Evolutionary conservation across 2,329 filamentous ascomycete genomes (phyloP).

Genomic region (Xylariaceae sp.): DNA sequence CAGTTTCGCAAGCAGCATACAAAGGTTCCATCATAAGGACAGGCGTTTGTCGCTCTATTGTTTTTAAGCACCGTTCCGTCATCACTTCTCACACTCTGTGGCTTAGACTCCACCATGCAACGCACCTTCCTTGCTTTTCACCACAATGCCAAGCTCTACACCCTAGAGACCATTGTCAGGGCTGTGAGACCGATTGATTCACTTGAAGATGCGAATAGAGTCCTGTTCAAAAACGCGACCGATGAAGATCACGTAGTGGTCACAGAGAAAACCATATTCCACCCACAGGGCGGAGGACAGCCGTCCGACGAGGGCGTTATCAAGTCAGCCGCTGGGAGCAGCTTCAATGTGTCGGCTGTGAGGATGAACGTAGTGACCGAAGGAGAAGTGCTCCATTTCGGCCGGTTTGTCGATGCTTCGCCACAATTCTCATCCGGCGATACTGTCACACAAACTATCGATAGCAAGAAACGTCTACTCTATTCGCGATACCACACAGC

Average conservation of each 20-base stretch:
- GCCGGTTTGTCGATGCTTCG: slow-evolving; percentile 42
- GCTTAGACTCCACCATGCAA: slow-evolving; percentile 22
- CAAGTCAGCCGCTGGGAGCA: slow-evolving; percentile 24
- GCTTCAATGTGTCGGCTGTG: slow-evolving; percentile 53
- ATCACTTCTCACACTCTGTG: neutral
- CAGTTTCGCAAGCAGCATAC: too few species aligned
- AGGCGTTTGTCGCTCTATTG: neutral
- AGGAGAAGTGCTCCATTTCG: slow-evolving; percentile 62
- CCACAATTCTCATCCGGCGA: slow-evolving; percentile 39
- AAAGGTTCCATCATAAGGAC: neutral
- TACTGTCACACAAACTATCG: slow-evolving; percentile 53
- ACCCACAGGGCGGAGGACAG: slow-evolving; percentile 71
- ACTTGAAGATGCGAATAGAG: slow-evolving; percentile 48
- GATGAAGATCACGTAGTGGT: slow-evolving; percentile 54
- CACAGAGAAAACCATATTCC: slow-evolving; percentile 66
- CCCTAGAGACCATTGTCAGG: slow-evolving; percentile 29
- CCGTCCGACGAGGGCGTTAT: slow-evolving; percentile 65
- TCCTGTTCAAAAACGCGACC: slow-evolving; percentile 55
- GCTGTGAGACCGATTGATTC: slow-evolving; percentile 46
- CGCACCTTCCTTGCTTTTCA: slow-evolving; percentile 41
- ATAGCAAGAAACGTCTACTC: slow-evolving; percentile 55
- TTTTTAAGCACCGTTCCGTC: neutral
- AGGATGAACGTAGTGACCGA: slow-evolving; percentile 49
- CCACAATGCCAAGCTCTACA: slow-evolving; percentile 31
- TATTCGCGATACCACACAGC: slow-evolving; percentile 70